Evolutionary conservation across 495 filamentous ascomycete genomes (phyloP), one percentile per base, ranked within the genome.

Genomic region (Hyaloscypha hepaticicola): DNA sequence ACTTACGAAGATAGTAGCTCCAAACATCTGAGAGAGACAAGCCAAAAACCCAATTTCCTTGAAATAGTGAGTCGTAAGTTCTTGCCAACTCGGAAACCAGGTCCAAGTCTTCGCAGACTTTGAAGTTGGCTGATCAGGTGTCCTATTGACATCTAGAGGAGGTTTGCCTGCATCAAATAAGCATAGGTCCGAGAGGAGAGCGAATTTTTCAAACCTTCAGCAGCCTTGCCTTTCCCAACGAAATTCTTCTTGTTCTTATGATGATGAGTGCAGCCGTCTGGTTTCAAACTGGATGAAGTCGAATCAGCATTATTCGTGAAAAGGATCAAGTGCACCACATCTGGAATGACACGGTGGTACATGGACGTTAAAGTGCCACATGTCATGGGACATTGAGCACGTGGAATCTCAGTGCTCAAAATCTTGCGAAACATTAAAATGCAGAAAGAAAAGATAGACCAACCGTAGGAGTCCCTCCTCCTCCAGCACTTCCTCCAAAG

Each of bases 11-110:
- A 92, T 77, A 9, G 85, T 83, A 6, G 88, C 86, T 19, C 84
- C 88, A 55, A 85, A 48, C 58, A 88, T 78, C 67, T 90, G 87
- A 1, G 79, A 59, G 14, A 83, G 64, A 33, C 83, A 88, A 1
- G 88, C 89, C 19, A 89, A 75, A 70, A 91, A 91, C 3, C 88
- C 88, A 25, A 90, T 72, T 53, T 91, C 88, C 64, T 79, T 83
- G 60, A 90, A 53, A 71, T 90, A 90, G 70, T 90, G 88, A 0
- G 78, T 80, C 22, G 73, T 75, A 21, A 91, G 69, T 34, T 89
- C 87, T 28, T 76, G 55, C 72, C 70, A 73, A 0, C 85, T 82
- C 1, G 88, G 88, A 34, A 80, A 77, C 88, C 88, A 91, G 19
- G 77, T 75, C 81, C 88, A 90, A 27, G 60, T 58, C 4, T 58